Percentiles rank a stretch among this genome's conserved stretches.
phyloP scores from a whole-genome alignment of 305 asterid species.

The Solanum hybrid region DNA sequence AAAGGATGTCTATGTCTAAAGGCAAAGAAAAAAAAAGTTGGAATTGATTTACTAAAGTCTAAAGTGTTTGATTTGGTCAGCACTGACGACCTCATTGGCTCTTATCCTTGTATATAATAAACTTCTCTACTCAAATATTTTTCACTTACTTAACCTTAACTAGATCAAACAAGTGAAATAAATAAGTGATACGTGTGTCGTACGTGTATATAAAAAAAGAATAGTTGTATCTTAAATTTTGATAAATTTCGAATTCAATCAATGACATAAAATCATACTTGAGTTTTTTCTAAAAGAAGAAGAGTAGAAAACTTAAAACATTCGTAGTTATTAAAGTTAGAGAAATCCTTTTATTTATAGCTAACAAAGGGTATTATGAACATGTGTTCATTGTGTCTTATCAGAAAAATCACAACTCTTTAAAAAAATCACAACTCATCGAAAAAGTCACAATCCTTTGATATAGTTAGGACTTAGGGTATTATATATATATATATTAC shows the following conservation, averaged over 20 bases:
- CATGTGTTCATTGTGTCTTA: not conserved
- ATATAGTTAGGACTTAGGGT: too few relatives aligned
- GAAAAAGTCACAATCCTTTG: fast-evolving
- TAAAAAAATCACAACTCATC: too few relatives aligned
- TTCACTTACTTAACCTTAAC: not conserved
- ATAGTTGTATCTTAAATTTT: fast-evolving
- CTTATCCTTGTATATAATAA: not conserved
- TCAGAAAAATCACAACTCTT: too few relatives aligned
- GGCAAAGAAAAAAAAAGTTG: not conserved
- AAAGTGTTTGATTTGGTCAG: not conserved
- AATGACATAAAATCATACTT: fast-evolving
- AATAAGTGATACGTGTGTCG: not conserved
- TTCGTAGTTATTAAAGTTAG: too few relatives aligned
- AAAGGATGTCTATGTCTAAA: not conserved
- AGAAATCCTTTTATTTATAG: too few relatives aligned
- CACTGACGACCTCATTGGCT: not conserved
- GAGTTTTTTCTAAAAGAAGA: too few relatives aligned
- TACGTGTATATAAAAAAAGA: too few relatives aligned
- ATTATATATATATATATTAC: too few relatives aligned
- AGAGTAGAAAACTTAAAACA: not conserved
- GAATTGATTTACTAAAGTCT: not conserved
- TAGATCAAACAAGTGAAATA: too few relatives aligned
- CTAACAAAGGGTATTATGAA: too few relatives aligned
- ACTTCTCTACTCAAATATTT: not conserved
- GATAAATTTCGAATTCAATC: not conserved